Base-by-base conservation (phyloP, 2,329 filamentous ascomycete genomes). In the Ophiosphaerella narmari region DNA sequence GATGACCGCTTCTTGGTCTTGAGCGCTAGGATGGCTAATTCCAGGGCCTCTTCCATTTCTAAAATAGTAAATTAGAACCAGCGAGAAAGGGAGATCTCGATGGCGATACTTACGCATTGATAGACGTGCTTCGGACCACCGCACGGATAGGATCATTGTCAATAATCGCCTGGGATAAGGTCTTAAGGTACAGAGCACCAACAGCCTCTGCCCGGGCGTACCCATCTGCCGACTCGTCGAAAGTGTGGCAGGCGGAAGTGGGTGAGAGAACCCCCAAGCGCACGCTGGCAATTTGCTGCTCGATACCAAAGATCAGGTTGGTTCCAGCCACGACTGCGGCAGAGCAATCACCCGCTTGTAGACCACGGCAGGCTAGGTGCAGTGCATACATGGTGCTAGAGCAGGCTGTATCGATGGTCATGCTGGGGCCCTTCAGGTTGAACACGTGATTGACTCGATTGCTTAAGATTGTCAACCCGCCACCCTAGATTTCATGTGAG, bases 371-470 rank as follows among this genome's bases (percentile, higher is more conserved):
- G 0, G 62, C 63, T 4, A 48, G 5, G 26, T 65, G 56, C 2
- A 65, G 46, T 1, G 48, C 51, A 18, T 57, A 56, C 39, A 66
- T 18, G 7, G 52, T 29, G 1, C 55, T 55, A 3, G 61, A 56
- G 37, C 63, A 66, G 11, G 54, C 63, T 1, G 55, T 61, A 21
- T 63, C 43, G 2, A 66, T 12, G 0, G 52, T 57, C 31, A 62
- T 14, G 43, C 57, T 38, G 14, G 64, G 57, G 46, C 65, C 65
- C 2, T 46, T 24, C 1, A 65, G 44, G 38, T 67, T 49, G 18
- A 55, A 52, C 37, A 63, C 57, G 36, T 69, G 60, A 1, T 57
- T 58, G 11, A 69, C 21, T 0, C 64, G 59, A 42, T 70, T 68
- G 1, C 12, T 12, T 18, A 41, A 18, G 6, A 41, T 41, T 2